These are phyloP conservation scores for Cutaneotrichosporon sp. DNA, from an alignment of 1,284 basidiomycete genomes.

Conservation along the genomic window DNA sequence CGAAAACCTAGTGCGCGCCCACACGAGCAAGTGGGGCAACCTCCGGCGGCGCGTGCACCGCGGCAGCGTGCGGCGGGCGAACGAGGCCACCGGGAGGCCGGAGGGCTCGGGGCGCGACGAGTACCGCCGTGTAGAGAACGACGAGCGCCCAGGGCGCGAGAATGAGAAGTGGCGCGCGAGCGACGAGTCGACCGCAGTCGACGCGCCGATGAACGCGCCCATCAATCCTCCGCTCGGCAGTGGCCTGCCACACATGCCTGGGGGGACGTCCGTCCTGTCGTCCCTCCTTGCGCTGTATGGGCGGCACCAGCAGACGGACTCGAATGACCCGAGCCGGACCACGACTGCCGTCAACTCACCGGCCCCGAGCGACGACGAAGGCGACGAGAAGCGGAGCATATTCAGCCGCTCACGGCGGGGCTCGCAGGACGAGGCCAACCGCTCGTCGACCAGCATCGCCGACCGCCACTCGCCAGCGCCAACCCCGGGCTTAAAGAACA, in stretches of 20 bases:
- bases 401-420: neutral
- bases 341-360: slow-evolving; percentile 22
- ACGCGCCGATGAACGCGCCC: slow-evolving; percentile 7
- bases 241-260: slow-evolving; percentile 24
- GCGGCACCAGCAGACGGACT: slow-evolving; percentile 30
- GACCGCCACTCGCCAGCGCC: slow-evolving; percentile 7
- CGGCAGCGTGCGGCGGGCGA: slow-evolving; percentile 1
- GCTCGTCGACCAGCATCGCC: slow-evolving; percentile 12
- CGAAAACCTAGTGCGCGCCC: slow-evolving; percentile 50
- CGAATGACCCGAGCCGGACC: slow-evolving; percentile 32
- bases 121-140: neutral
- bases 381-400: neutral
- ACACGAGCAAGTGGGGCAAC: slow-evolving; percentile 51
- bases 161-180: slow-evolving; percentile 9
- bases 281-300: slow-evolving; percentile 48
- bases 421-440: neutral
- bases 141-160: neutral
- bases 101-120: neutral
- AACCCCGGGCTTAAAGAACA: slow-evolving; percentile 22
- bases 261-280: slow-evolving; percentile 47
- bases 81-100: neutral
- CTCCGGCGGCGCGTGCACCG: slow-evolving; percentile 44
- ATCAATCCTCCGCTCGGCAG: slow-evolving; percentile 16
- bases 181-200: slow-evolving; percentile 7
- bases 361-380: slow-evolving; percentile 18